Conservation (phyloP, 1,139 yeast genomes). For the Kurtzmaniella quercitrusa region DNA sequence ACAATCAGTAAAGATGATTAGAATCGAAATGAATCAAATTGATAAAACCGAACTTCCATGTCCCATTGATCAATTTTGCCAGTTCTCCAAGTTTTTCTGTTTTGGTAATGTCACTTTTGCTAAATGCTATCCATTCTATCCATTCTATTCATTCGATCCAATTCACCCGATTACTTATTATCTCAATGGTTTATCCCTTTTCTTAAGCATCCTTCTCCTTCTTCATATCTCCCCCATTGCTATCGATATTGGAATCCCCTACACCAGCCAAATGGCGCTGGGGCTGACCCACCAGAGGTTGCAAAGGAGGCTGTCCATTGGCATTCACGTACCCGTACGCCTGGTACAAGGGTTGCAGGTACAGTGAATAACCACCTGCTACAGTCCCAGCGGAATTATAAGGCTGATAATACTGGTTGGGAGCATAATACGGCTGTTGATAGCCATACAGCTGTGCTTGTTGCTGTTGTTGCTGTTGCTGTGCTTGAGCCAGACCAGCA, state of each 20-base stretch:
- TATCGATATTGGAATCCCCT: constrained; percentile 3
- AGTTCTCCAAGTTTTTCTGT: no score
- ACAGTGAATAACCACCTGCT: constrained; percentile 17
- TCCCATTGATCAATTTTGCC: no score
- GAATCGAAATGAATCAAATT: no score
- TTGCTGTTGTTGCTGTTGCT: constrained; percentile 5
- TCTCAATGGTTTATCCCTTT: no score
- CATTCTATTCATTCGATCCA: no score
- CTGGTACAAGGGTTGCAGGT: constrained; percentile 22
- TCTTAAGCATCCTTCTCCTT: constrained; percentile 4
- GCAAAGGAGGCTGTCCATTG: constrained; percentile 14
- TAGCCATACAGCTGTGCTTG: constrained; percentile 14
- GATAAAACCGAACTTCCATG: no score
- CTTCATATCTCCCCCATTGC: constrained; percentile 4
- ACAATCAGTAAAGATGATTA: no score
- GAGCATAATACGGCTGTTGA: constrained; percentile 20
- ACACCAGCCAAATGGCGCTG: constrained; percentile 1
- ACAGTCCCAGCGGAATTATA: constrained; percentile 11
- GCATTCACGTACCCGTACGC: constrained; percentile 14
- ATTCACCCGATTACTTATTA: no score
- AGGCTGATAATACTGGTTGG: constrained; percentile 20
- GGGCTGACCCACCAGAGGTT: constrained; percentile 2
- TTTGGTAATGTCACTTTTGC: no score
- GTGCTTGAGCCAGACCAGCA: constrained; percentile 8
- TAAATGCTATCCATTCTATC: no score